Conservation (phyloP, 805 yeast genomes). For the Teunomyces barrocoloradensis region DNA sequence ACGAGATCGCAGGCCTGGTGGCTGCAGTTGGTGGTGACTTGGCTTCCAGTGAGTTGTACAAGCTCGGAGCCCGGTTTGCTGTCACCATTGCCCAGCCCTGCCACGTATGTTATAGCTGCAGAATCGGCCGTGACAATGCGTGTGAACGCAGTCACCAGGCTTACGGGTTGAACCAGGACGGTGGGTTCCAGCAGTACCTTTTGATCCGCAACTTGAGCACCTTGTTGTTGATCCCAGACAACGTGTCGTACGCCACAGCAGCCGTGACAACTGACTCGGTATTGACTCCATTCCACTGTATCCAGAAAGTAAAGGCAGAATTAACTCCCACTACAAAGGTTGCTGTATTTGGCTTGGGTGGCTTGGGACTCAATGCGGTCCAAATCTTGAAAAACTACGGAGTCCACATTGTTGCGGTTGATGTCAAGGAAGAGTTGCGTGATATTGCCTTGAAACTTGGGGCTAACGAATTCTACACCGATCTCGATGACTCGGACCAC, state of each 20-base stretch:
- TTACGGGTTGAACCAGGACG: conserved; percentile 37
- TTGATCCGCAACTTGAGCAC: conserved; percentile 33
- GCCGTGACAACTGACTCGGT: conserved; percentile 44
- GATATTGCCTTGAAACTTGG: conserved; percentile 32
- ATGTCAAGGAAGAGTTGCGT: conserved; percentile 26
- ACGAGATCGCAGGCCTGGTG: conserved; percentile 42
- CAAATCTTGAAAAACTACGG: conserved; percentile 35
- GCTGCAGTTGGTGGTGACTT: conserved; percentile 29
- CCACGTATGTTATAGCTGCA: conserved; percentile 34
- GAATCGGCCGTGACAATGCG: conserved; percentile 32
- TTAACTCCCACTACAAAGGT: conserved; percentile 34
- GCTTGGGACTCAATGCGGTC: conserved; percentile 43
- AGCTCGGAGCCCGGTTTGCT: conserved; percentile 29
- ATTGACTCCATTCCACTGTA: conserved; percentile 43
- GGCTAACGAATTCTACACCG: conserved; percentile 41
- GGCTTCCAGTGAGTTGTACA: conserved; percentile 20
- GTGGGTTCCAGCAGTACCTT: conserved; percentile 42
- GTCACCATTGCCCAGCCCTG: conserved; percentile 30
- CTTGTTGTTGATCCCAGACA: conserved; percentile 39
- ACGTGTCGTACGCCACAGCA: conserved; percentile 36
- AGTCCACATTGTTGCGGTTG: conserved; percentile 33
- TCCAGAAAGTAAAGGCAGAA: conserved; percentile 30
- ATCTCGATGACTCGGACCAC: conserved; percentile 24
- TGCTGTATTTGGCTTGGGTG: conserved; percentile 41
- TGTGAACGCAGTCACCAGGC: conserved; percentile 23